phyloP scores from a whole-genome alignment of 1,284 basidiomycete species.

The Cerrena zonata region DNA sequence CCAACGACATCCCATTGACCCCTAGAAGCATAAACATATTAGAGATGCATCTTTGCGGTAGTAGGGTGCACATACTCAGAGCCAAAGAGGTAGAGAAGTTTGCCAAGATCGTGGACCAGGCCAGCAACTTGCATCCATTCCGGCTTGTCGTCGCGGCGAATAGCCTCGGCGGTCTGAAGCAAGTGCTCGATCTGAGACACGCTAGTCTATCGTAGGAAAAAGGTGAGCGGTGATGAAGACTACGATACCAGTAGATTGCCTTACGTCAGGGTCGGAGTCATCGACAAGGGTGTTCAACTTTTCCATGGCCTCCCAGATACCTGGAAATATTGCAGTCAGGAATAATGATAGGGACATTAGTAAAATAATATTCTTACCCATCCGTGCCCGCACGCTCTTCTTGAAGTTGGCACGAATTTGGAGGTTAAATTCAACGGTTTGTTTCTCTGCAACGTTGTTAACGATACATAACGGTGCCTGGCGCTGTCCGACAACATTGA shows the following conservation, averaged over 20 bases:
- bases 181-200: constrained; percentile 87
- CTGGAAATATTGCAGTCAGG: constrained; percentile 17
- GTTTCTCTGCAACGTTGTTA: constrained; percentile 56
- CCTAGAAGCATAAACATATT: constrained; percentile 23
- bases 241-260: constrained; percentile 21
- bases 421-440: constrained; percentile 82
- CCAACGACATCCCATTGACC: constrained; percentile 93
- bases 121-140: constrained; percentile 89
- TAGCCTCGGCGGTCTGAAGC: constrained; percentile 87
- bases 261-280: constrained; percentile 80
- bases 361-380: constrained; percentile 36
- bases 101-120: constrained; percentile 83
- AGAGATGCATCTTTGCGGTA: constrained; percentile 17
- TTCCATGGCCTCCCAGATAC: constrained; percentile 87
- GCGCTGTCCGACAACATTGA: too few relatives aligned
- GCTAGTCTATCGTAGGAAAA: constrained; percentile 44
- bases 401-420: constrained; percentile 71
- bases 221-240: constrained; percentile 14
- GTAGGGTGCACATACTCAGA: constrained; percentile 53
- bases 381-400: constrained; percentile 56
- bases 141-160: constrained; percentile 81
- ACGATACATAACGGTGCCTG: neutral
- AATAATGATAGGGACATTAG: constrained; percentile 1
- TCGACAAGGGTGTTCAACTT: constrained; percentile 84
- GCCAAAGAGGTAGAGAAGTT: constrained; percentile 76